These are phyloP conservation scores for Colletotrichum paranaense DNA, from an alignment of 2,329 filamentous ascomycete species.

Conservation along the genomic window DNA sequence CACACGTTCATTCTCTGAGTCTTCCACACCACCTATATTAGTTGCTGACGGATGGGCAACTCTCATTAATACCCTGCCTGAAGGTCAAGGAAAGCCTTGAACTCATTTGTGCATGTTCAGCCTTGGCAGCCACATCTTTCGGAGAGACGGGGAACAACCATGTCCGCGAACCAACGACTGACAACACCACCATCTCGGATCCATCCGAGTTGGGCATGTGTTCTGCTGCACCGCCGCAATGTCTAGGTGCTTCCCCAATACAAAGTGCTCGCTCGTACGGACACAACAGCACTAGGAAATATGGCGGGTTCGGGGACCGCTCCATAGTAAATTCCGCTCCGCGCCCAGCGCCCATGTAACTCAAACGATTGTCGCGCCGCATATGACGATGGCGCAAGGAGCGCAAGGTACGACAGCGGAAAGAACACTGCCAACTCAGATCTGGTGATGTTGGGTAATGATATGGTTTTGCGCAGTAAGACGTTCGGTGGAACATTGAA, in stretches of 20 bases:
- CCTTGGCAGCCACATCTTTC: not conserved
- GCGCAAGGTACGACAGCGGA: not conserved
- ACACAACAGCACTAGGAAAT: not conserved
- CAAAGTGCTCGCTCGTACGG: no score
- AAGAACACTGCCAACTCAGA: not conserved
- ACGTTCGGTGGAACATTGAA: not conserved
- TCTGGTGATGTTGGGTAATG: not conserved
- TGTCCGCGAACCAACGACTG: conserved; percentile 14
- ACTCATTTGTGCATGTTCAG: not conserved
- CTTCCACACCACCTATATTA: no score
- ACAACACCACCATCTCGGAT: not conserved
- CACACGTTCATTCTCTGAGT: no score
- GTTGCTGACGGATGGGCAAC: no score
- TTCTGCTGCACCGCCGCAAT: conserved; percentile 24
- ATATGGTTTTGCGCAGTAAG: not conserved
- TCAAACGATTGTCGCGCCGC: not conserved
- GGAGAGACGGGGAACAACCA: conserved; percentile 28
- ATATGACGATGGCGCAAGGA: conserved; percentile 16
- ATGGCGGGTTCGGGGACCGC: not conserved
- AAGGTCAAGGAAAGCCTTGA: not conserved
- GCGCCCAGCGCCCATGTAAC: not conserved
- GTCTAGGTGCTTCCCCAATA: not conserved
- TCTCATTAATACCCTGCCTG: not conserved
- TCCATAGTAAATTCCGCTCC: conserved; percentile 1
- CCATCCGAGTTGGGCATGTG: not conserved